phyloP scores from a whole-genome alignment of 2,329 filamentous ascomycete genomes.

The Pyrenochaeta sp. region DNA sequence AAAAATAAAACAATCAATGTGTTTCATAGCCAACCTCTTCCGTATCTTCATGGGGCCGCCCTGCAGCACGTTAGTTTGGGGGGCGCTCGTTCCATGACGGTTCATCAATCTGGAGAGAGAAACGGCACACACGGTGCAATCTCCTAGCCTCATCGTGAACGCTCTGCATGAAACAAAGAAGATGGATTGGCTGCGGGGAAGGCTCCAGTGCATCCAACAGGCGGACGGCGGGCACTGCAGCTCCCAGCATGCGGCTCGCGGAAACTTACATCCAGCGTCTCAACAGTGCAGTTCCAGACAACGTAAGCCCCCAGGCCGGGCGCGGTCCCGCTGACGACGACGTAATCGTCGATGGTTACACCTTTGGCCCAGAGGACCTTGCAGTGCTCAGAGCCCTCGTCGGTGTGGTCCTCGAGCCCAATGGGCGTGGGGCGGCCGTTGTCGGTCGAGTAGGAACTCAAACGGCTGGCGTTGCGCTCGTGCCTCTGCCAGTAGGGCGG shows the following conservation, averaged over 20 bases:
- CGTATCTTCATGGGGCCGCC: conserved; percentile 66
- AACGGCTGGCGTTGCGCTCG: conserved; percentile 48
- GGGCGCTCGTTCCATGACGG: neutral
- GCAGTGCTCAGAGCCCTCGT: conserved; percentile 64
- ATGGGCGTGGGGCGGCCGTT: conserved; percentile 57
- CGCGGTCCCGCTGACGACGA: conserved; percentile 65
- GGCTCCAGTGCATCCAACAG: conserved; percentile 11
- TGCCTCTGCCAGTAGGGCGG: conserved; percentile 60
- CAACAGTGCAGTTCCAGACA: conserved; percentile 89
- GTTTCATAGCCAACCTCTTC: conserved; percentile 59
- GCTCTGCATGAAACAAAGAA: conserved; percentile 18
- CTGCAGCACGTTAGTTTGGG: conserved; percentile 42
- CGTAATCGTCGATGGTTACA: conserved; percentile 69
- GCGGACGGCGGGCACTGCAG: conserved; percentile 15
- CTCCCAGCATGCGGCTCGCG: conserved; percentile 23
- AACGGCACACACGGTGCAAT: neutral
- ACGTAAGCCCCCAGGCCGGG: conserved; percentile 84
- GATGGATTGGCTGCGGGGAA: conserved; percentile 26
- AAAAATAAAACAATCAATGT: neutral
- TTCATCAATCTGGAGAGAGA: neutral
- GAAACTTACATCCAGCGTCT: conserved; percentile 78
- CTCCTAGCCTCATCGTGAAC: conserved; percentile 1
- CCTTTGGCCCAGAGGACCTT: conserved; percentile 69
- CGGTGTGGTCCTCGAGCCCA: conserved; percentile 70
- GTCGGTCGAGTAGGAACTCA: conserved; percentile 46